Conservation (phyloP, 345 rosid species). For the Capsella bursapastoris region DNA sequence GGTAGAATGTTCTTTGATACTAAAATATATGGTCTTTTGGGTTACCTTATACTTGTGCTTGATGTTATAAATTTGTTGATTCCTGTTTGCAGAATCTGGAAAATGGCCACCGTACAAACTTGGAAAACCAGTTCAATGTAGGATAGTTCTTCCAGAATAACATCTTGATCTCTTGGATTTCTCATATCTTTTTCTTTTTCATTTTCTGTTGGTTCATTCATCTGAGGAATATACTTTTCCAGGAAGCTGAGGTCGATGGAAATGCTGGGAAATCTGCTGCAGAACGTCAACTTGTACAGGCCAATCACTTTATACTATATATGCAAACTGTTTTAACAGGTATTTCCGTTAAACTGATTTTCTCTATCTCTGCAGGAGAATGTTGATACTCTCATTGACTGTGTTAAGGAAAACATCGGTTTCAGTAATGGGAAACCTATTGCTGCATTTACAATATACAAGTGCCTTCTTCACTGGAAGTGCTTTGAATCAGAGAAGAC, state of each 20-base stretch:
- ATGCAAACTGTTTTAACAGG: conserved; percentile 16
- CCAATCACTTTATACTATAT: conserved; percentile 35
- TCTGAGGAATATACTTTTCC: conserved; percentile 39
- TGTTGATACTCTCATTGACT: conserved; percentile 79
- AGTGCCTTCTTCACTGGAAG: conserved; percentile 96
- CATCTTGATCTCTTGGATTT: conserved; percentile 27
- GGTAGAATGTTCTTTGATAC: conserved; percentile 47
- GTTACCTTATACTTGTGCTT: conserved; percentile 29
- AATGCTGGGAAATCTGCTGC: conserved; percentile 68
- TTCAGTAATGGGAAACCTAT: conserved; percentile 85
- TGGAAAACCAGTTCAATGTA: conserved; percentile 66
- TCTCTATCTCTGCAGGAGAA: conserved; percentile 68
- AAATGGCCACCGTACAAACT: conserved; percentile 78
- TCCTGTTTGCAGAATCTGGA: conserved; percentile 65
- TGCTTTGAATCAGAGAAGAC: conserved; percentile 97
- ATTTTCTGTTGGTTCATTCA: conserved; percentile 9
- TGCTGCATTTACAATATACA: conserved; percentile 95
- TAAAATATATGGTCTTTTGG: not conserved
- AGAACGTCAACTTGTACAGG: conserved; percentile 85
- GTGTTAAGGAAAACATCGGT: conserved; percentile 76
- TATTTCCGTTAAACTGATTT: conserved; percentile 30
- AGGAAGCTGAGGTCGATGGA: conserved; percentile 77
- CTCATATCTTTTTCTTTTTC: conserved; percentile 13
- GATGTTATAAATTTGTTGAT: conserved; percentile 18
- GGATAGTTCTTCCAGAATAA: conserved; percentile 29